Percentiles rank a stretch among this genome's conserved stretches.
phyloP scores from a whole-genome alignment of 805 yeast species.

The Wickerhamiella sorbophila region DNA sequence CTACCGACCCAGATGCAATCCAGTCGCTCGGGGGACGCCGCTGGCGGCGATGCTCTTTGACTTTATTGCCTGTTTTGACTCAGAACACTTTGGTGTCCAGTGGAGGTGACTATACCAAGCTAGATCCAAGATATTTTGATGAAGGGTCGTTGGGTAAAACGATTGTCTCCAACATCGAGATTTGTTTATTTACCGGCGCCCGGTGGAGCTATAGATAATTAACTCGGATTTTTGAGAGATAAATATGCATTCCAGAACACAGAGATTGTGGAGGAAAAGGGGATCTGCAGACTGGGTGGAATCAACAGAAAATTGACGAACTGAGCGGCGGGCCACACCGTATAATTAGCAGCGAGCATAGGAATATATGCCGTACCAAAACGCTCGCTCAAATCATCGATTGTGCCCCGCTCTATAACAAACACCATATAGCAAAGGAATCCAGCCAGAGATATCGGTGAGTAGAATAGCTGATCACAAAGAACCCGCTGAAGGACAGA shows the following conservation, averaged over 20 bases:
- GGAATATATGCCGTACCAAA: constrained; percentile 43
- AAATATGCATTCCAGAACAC: constrained; percentile 91
- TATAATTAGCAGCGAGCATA: constrained; percentile 64
- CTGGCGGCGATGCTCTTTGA: constrained; percentile 26
- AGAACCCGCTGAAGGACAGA: constrained; percentile 76
- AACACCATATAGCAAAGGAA: constrained; percentile 78
- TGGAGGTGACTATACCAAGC: constrained; percentile 11
- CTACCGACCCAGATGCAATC: constrained; percentile 9
- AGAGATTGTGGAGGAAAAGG: constrained; percentile 75
- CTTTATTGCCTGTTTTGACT: constrained; percentile 24
- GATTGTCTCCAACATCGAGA: constrained; percentile 17
- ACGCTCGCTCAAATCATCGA: constrained; percentile 48
- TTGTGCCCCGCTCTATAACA: constrained; percentile 60
- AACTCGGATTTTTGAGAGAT: constrained; percentile 55
- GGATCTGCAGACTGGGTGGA: constrained; percentile 76
- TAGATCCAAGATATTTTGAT: constrained; percentile 3
- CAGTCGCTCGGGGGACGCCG: constrained; percentile 18
- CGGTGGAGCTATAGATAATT: constrained; percentile 9
- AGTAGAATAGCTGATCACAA: constrained; percentile 78
- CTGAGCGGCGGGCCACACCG: constrained; percentile 86
- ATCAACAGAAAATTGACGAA: constrained; percentile 57
- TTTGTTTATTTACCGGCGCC: constrained; percentile 21
- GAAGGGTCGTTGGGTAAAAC: constrained; percentile 4
- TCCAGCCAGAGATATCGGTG: constrained; percentile 68
- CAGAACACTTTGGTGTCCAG: constrained; percentile 18